Evolutionary conservation across 1,284 basidiomycete species (phyloP).

Genomic region (Irpex rosettiformis): DNA sequence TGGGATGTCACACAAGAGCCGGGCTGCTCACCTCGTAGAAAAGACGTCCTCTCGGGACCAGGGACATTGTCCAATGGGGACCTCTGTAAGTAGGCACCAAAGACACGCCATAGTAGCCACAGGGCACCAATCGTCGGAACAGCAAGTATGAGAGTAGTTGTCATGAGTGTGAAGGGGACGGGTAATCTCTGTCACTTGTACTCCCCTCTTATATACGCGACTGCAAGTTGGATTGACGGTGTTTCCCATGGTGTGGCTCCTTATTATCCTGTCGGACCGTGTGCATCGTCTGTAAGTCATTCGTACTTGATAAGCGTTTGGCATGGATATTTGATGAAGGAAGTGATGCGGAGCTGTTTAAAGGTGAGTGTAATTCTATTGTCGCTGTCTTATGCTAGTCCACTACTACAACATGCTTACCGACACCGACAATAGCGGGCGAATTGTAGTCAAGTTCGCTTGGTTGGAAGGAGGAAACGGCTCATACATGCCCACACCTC

Average conservation of each 20-base stretch:
- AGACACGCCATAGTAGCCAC: constrained; percentile 5
- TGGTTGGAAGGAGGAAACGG: not conserved
- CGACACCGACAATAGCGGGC: not conserved
- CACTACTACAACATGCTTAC: not conserved
- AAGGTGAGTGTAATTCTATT: not conserved
- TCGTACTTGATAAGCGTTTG: not conserved
- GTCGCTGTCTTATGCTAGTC: too few relatives aligned
- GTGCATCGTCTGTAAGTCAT: not conserved
- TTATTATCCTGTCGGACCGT: too few relatives aligned
- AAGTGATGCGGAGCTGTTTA: not conserved
- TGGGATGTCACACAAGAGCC: not conserved
- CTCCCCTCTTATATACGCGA: not conserved
- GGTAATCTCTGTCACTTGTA: not conserved
- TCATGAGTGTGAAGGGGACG: not conserved
- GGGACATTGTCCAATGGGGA: constrained; percentile 6
- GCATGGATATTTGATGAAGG: not conserved
- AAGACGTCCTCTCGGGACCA: constrained; percentile 3
- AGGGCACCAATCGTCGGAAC: not conserved
- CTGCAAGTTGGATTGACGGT: too few relatives aligned
- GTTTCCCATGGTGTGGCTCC: too few relatives aligned
- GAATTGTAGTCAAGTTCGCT: not conserved
- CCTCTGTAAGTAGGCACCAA: constrained; percentile 1
- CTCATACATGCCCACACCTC: not conserved
- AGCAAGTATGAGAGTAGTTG: not conserved
- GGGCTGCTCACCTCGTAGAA: constrained; percentile 4